phyloP scores from a whole-genome alignment of 768 basidiomycete species.

The Multifurca ochricompacta region DNA sequence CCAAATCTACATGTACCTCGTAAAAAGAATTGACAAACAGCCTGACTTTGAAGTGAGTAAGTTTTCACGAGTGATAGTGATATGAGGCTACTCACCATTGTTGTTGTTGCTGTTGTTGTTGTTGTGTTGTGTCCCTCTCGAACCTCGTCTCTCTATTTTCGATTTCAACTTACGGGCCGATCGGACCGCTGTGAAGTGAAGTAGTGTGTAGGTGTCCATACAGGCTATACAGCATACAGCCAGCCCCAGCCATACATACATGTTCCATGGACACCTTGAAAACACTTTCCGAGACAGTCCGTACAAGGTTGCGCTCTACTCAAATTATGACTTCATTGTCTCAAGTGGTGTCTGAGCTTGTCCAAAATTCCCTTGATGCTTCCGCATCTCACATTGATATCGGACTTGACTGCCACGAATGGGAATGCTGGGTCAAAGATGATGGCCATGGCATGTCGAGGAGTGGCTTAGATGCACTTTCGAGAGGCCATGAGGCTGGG shows the following conservation, averaged over 20 bases:
- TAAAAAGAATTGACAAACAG: conserved; percentile 50
- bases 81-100: conserved; percentile 5
- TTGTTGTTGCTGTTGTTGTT: too few species aligned
- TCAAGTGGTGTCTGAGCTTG: conserved; percentile 73
- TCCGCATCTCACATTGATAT: conserved; percentile 59
- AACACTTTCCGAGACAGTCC: conserved; percentile 51
- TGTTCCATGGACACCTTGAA: not conserved
- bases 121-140: too few species aligned
- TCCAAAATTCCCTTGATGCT: conserved; percentile 89
- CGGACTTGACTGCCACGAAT: conserved; percentile 65
- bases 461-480: conserved; percentile 49
- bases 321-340: conserved; percentile 78
- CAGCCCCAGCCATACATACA: too few species aligned
- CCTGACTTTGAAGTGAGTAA: conserved; percentile 28
- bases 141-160: too few species aligned
- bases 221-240: too few species aligned
- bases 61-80: not conserved
- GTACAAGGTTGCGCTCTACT: conserved; percentile 68
- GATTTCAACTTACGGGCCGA: too few species aligned
- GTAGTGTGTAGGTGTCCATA: too few species aligned
- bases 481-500: conserved; percentile 40
- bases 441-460: conserved; percentile 71
- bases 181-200: too few species aligned
- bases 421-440: conserved; percentile 82
- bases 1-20: conserved; percentile 61